These are phyloP conservation scores for Termitomyces sp. DNA, from an alignment of 768 basidiomycete genomes.

Conservation along the genomic window DNA sequence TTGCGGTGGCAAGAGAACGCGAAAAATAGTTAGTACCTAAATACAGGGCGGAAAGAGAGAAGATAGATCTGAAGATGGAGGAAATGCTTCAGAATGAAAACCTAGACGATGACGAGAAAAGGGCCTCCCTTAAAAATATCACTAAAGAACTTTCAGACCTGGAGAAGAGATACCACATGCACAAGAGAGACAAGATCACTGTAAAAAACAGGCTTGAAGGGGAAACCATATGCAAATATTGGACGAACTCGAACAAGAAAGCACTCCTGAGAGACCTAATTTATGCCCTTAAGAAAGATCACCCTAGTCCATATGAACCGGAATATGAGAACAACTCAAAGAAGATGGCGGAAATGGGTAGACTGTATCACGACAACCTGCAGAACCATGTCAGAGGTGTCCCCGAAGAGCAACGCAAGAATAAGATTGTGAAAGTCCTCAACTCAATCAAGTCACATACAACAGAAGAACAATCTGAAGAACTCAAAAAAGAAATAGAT, in stretches of 20 bases:
- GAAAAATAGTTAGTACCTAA: not conserved
- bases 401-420: not conserved
- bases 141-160: not conserved
- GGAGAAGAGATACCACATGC: not conserved
- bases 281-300: not conserved
- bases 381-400: not conserved
- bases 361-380: not conserved
- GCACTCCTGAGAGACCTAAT: no score
- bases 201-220: no score
- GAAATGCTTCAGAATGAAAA: rapidly evolving
- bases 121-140: not conserved
- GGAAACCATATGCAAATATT: no score
- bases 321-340: no score
- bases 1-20: not conserved
- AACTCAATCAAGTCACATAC: no score
- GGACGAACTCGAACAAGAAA: no score
- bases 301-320: no score
- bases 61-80: not conserved
- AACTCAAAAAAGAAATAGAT: no score
- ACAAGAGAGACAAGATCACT: not conserved
- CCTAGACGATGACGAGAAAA: not conserved
- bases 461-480: no score
- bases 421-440: no score
- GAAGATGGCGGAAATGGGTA: not conserved
- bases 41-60: not conserved